phyloP scores from a whole-genome alignment of 345 rosid genomes.

The Euphorbia tirucalli region DNA sequence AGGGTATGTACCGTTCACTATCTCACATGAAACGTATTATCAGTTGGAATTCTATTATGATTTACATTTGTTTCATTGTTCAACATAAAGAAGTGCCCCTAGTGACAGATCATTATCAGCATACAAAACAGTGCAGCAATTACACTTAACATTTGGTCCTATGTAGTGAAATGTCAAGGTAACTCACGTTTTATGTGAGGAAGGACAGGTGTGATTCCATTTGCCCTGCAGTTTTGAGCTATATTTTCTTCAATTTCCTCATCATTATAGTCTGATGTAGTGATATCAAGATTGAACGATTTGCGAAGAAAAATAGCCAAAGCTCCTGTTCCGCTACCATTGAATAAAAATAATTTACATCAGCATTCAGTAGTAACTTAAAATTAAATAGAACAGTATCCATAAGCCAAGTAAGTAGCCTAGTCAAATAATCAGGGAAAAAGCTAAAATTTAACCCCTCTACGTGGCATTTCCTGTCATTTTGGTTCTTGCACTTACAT shows the following conservation, averaged over 20 bases:
- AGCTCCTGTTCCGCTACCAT: constrained; percentile 90
- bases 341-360: constrained; percentile 6
- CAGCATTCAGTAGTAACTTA: constrained; percentile 18
- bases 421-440: not conserved
- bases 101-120: not conserved
- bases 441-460: not conserved
- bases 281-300: constrained; percentile 63
- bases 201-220: constrained; percentile 65
- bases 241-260: constrained; percentile 90
- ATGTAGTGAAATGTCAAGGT: not conserved
- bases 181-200: constrained; percentile 85
- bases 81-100: not conserved
- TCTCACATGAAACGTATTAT: not conserved
- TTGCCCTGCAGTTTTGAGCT: constrained; percentile 69
- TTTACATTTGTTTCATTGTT: not conserved
- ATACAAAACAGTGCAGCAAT: not conserved
- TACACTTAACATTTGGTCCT: not conserved
- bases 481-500: not conserved
- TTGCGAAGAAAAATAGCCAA: constrained; percentile 79
- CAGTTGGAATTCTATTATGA: not conserved
- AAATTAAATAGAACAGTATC: not conserved
- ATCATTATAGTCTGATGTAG: constrained; percentile 86
- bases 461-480: not conserved
- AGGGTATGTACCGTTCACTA: not conserved
- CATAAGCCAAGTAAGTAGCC: not conserved